phyloP scores from a whole-genome alignment of 345 rosid genomes.

The Noccaea bulbosa region DNA sequence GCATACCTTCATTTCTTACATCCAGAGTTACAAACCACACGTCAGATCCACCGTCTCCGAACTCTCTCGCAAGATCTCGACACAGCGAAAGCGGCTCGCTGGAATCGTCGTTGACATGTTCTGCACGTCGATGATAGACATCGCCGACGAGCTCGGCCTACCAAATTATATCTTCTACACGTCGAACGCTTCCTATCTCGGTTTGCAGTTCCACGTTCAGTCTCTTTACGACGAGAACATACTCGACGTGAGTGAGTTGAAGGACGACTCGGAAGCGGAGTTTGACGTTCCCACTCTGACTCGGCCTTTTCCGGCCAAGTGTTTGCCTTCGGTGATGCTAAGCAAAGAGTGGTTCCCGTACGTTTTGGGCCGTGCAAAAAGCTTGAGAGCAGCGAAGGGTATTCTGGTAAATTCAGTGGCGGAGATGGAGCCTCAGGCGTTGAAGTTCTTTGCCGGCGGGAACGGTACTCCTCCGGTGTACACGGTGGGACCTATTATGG shows the following conservation, averaged over 20 bases:
- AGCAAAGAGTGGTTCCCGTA: background rate
- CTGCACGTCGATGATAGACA: constrained; percentile 52
- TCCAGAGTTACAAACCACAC: constrained; percentile 43
- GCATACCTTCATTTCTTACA: constrained; percentile 14
- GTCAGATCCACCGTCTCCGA: constrained; percentile 43
- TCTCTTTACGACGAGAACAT: constrained; percentile 31
- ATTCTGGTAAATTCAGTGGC: constrained; percentile 54
- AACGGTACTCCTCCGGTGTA: constrained; percentile 41
- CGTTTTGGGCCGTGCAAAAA: background rate
- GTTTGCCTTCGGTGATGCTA: constrained; percentile 33
- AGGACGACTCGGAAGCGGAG: constrained; percentile 38
- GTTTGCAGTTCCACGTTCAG: constrained; percentile 40
- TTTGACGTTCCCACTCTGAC: constrained; percentile 41
- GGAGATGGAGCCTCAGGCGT: constrained; percentile 52
- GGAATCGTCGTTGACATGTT: constrained; percentile 66
- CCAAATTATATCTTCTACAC: constrained; percentile 54
- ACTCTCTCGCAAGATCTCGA: background rate
- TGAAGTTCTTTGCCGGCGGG: constrained; percentile 26
- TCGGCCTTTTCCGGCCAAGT: constrained; percentile 44
- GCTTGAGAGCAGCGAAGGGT: constrained; percentile 44
- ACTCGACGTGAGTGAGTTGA: constrained; percentile 30
- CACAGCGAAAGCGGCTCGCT: constrained; percentile 34
- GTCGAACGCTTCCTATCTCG: constrained; percentile 46
- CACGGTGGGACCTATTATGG: constrained; percentile 57
- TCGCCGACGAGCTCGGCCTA: constrained; percentile 49